Evolutionary conservation across 257 asterid species (phyloP).

Genomic region (Solanum rostratum): DNA sequence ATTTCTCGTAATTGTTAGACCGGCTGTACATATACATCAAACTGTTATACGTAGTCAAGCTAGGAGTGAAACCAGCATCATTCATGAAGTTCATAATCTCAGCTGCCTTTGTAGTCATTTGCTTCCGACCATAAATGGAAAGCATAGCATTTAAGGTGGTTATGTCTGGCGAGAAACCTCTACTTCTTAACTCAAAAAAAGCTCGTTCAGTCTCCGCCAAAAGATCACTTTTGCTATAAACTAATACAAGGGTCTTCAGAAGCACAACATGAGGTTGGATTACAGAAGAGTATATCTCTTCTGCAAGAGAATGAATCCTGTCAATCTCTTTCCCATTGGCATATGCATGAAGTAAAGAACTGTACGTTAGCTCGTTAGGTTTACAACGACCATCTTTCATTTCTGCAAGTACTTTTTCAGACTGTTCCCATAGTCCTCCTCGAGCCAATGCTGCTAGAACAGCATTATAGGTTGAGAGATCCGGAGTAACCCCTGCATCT

Average conservation of each 20-base stretch:
- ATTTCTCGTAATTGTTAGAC: constrained; percentile 44
- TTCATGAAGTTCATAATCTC: constrained; percentile 56
- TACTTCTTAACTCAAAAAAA: constrained; percentile 45
- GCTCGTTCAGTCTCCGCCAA: constrained; percentile 72
- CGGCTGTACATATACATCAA: constrained; percentile 87
- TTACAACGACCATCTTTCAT: constrained; percentile 62
- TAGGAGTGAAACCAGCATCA: constrained; percentile 53
- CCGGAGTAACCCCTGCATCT: constrained; percentile 75
- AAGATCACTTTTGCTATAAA: constrained; percentile 64
- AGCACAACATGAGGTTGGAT: constrained; percentile 46
- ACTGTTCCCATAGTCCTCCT: constrained; percentile 88
- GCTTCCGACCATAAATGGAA: constrained; percentile 79
- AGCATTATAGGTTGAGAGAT: constrained; percentile 80
- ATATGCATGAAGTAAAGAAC: constrained; percentile 90
- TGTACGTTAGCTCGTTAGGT: constrained; percentile 68
- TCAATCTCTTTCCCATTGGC: constrained; percentile 76
- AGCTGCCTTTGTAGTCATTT: constrained; percentile 47
- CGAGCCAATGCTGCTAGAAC: constrained; percentile 83
- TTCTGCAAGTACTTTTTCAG: constrained; percentile 74
- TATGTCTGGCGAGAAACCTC: constrained; percentile 51
- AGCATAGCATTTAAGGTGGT: constrained; percentile 74
- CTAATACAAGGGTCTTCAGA: constrained; percentile 79
- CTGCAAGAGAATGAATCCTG: constrained; percentile 47
- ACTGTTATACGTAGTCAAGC: constrained; percentile 69
- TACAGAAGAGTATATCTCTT: constrained; percentile 44